phyloP scores from a whole-genome alignment of 202 grass and related monocot species.

The Cymbopogon flexuosus region DNA sequence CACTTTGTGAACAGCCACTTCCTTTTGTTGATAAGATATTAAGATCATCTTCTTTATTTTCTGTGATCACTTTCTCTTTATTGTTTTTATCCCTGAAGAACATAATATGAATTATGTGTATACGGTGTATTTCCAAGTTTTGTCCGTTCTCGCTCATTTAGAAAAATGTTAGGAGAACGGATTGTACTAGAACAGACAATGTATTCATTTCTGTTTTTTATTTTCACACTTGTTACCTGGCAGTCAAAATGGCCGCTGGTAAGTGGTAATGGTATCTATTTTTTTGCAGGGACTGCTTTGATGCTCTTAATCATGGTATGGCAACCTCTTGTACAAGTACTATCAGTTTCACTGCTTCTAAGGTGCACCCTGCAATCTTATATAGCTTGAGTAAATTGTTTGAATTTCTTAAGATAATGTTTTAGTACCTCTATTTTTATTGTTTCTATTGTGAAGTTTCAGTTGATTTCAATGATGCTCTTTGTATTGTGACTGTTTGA shows the following conservation, averaged over 20 bases:
- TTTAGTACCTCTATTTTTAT: neutral
- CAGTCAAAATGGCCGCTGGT: slow-evolving; percentile 15
- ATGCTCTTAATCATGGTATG: slow-evolving; percentile 90
- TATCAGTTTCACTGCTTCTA: slow-evolving; percentile 62
- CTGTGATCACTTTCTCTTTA: neutral
- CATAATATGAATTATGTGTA: neutral
- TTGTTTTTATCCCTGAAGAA: slow-evolving; percentile 22
- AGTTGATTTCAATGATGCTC: neutral
- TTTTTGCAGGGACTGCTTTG: slow-evolving; percentile 65
- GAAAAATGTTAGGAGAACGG: neutral
- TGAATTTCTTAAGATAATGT: neutral
- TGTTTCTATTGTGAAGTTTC: slow-evolving; percentile 17
- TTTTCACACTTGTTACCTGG: neutral
- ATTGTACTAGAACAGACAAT: neutral
- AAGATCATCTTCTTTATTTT: neutral
- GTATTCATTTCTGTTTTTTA: slow-evolving; percentile 2
- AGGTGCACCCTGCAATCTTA: slow-evolving; percentile 45
- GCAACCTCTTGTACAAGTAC: slow-evolving; percentile 56
- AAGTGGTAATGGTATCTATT: slow-evolving; percentile 20
- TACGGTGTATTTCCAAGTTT: slow-evolving; percentile 5
- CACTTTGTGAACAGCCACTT: neutral
- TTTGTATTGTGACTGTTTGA: slow-evolving; percentile 16
- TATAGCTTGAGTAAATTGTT: slow-evolving; percentile 13
- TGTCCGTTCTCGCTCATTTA: neutral
- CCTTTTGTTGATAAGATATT: neutral